These are phyloP conservation scores for Umbellularia californica DNA, from an alignment of 164 flowering plant genomes.

Conservation along the genomic window DNA sequence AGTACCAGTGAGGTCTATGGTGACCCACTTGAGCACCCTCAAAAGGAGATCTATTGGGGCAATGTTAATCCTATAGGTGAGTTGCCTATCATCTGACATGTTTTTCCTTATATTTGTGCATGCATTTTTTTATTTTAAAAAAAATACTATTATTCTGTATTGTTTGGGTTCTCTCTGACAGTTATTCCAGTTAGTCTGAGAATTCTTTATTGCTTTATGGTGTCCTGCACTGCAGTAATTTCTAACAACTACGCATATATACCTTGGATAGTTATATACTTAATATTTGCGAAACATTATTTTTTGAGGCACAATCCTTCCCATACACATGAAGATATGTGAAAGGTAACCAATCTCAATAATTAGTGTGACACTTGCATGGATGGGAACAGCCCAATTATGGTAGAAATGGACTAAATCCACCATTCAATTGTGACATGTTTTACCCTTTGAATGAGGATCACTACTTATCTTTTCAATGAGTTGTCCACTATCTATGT, in stretches of 20 bases:
- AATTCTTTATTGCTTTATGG: neutral
- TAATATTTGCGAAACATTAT: no score
- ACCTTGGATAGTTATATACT: neutral
- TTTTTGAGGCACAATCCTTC: neutral
- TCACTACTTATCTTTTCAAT: neutral
- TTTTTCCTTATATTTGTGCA: neutral
- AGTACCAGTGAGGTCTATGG: constrained; percentile 98
- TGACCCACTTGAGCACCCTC: constrained; percentile 96
- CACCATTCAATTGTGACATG: neutral
- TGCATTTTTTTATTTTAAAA: neutral
- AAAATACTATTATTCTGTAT: neutral
- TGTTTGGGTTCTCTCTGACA: neutral
- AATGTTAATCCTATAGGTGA: constrained; percentile 93
- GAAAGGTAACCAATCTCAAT: neutral
- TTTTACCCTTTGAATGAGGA: neutral
- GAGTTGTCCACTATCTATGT: neutral
- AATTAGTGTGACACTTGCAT: neutral
- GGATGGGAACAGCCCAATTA: neutral
- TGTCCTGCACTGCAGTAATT: neutral
- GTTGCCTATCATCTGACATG: constrained; percentile 1
- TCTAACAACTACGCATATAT: neutral
- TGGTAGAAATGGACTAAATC: neutral
- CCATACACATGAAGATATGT: neutral
- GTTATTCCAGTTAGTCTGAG: no score
- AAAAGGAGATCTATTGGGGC: constrained; percentile 95